Percentiles rank a stretch among this genome's conserved stretches.
Conservation (phyloP, 139 green algal species). For the Chlamydomonas asymmetrica region DNA sequence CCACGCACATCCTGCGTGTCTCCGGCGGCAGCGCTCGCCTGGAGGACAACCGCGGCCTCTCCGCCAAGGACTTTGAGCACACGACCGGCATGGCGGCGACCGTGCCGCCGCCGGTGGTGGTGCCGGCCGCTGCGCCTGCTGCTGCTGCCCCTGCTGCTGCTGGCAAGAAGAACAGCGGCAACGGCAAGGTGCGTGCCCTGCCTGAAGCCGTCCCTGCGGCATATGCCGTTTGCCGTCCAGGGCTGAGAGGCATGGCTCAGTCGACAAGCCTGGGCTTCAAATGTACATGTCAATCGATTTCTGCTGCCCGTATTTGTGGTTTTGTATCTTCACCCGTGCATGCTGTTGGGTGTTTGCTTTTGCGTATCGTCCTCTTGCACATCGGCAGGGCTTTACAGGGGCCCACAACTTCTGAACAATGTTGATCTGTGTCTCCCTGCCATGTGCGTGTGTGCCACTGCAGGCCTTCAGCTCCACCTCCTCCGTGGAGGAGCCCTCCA, state of each 20-base stretch:
- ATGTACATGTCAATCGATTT: not conserved
- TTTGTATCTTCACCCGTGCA: too few relatives aligned
- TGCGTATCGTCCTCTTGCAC: too few relatives aligned
- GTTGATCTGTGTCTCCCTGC: too few relatives aligned
- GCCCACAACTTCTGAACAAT: too few relatives aligned
- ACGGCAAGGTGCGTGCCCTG: too few relatives aligned
- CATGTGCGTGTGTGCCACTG: not conserved
- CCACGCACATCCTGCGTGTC: constrained; percentile 58
- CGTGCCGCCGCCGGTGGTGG: not conserved
- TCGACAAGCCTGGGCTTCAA: not conserved
- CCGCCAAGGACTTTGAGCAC: constrained; percentile 50
- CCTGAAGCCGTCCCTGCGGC: too few relatives aligned
- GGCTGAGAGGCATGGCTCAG: too few relatives aligned
- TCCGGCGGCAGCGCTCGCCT: constrained; percentile 34
- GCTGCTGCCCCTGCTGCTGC: not conserved
- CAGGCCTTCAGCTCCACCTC: not conserved
- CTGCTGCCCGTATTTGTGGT: not conserved
- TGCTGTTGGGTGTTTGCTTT: too few relatives aligned
- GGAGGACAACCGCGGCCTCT: constrained; percentile 40
- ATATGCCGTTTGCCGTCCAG: too few relatives aligned
- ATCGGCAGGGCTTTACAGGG: too few relatives aligned
- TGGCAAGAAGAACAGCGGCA: not conserved
- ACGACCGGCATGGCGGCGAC: not conserved
- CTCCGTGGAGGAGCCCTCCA: not conserved
- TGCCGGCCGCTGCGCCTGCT: not conserved